A percentile compares a stretch with the other conserved stretches of the same genome.
phyloP scores from a whole-genome alignment of 345 rosid genomes.

The Pelargonium nanum region DNA sequence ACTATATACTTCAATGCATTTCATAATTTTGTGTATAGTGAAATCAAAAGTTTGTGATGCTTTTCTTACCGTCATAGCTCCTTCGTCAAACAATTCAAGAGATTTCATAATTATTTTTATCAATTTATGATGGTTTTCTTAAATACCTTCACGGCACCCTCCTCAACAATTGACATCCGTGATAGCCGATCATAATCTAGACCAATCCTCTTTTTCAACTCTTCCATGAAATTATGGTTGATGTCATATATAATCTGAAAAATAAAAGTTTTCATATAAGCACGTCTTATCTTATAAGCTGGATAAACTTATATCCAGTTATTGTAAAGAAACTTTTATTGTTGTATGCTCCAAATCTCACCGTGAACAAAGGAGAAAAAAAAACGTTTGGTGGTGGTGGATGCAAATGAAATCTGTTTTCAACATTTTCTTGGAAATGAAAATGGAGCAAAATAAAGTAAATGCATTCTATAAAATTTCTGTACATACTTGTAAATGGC shows the following conservation, averaged over 20 bases:
- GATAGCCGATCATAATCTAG: constrained; percentile 33
- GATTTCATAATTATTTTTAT: too few relatives aligned
- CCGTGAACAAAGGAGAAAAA: not conserved
- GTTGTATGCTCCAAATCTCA: not conserved
- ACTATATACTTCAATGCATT: not conserved
- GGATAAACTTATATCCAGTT: not conserved
- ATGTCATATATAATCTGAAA: constrained; percentile 39
- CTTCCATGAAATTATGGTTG: constrained; percentile 33
- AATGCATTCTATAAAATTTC: not conserved
- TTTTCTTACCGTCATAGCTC: too few relatives aligned
- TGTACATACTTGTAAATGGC: constrained; percentile 35
- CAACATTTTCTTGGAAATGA: not conserved
- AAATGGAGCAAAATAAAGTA: not conserved
- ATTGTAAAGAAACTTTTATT: too few relatives aligned
- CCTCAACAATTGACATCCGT: constrained; percentile 41
- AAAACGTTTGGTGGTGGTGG: not conserved
- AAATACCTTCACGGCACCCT: constrained; percentile 39
- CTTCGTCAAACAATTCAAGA: too few relatives aligned
- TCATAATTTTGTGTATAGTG: not conserved
- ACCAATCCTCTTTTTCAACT: constrained; percentile 34
- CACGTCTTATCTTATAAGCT: too few relatives aligned
- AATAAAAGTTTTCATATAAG: not conserved
- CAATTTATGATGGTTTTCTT: not conserved
- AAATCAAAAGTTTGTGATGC: not conserved
- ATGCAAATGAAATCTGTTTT: not conserved